phyloP scores from a whole-genome alignment of 129 eudicot species.

The Pulicaria dysenterica region DNA sequence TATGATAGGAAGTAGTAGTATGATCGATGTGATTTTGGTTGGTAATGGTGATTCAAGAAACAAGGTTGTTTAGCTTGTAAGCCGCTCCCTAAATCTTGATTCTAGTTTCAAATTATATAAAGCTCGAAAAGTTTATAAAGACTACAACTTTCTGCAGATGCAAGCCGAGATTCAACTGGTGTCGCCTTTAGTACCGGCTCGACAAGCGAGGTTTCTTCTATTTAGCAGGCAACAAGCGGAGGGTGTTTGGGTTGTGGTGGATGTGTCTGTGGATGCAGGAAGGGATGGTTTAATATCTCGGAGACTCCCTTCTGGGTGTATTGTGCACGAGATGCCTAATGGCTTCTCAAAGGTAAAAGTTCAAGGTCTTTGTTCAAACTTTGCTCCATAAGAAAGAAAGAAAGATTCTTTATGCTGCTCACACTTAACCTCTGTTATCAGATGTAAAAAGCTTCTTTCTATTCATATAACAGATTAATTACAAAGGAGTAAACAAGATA shows the following conservation, averaged over 20 bases:
- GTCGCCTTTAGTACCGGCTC: constrained; percentile 69
- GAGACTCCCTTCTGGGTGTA: constrained; percentile 86
- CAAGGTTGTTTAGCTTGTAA: constrained; percentile 69
- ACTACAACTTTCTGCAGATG: constrained; percentile 45
- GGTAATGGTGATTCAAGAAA: constrained; percentile 59
- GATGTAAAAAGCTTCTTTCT: too few species aligned
- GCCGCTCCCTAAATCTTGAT: background rate
- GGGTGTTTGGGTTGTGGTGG: constrained; percentile 83
- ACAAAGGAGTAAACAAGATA: too few species aligned
- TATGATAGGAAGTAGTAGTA: constrained; percentile 54
- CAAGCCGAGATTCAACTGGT: constrained; percentile 75
- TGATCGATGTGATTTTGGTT: constrained; percentile 47
- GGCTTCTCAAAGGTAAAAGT: constrained; percentile 83
- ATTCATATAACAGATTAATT: too few species aligned
- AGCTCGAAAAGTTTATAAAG: background rate
- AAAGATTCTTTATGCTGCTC: constrained; percentile 23
- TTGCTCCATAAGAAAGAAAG: constrained; percentile 28
- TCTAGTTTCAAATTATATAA: background rate
- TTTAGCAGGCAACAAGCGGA: constrained; percentile 77
- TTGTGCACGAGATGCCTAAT: constrained; percentile 75
- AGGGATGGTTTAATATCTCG: constrained; percentile 53
- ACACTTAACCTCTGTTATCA: too few species aligned
- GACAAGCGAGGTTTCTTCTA: constrained; percentile 69
- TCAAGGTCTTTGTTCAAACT: too few species aligned
- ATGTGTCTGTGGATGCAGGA: constrained; percentile 64